phyloP scores from a whole-genome alignment of 371 early-diverging fungal species.

The Mucor lusitanicus region DNA sequence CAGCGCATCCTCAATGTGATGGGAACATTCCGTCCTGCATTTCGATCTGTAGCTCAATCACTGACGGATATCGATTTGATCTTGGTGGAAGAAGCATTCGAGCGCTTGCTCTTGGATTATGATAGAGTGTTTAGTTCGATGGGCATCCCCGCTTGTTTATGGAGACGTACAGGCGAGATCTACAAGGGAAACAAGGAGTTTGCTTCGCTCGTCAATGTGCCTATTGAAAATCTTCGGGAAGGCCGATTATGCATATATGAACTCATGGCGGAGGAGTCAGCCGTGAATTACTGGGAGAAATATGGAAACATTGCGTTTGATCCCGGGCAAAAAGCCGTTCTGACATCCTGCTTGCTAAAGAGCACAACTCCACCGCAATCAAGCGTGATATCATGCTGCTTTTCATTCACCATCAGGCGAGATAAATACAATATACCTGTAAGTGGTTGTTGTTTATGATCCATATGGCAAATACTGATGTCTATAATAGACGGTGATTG shows the following conservation, averaged over 20 bases:
- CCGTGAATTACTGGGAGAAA: slow-evolving; percentile 89
- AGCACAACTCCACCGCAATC: slow-evolving; percentile 53
- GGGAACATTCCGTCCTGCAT: slow-evolving; percentile 85
- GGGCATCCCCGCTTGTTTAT: slow-evolving; percentile 93
- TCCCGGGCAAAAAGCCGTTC: slow-evolving; percentile 91
- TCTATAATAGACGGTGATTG: slow-evolving; percentile 60
- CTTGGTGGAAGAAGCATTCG: slow-evolving; percentile 92
- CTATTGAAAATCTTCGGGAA: slow-evolving; percentile 78
- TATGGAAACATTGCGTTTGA: slow-evolving; percentile 96
- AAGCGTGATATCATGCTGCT: slow-evolving; percentile 77
- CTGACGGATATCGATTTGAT: slow-evolving; percentile 93
- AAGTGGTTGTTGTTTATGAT: slow-evolving; percentile 5
- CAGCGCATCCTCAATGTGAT: slow-evolving; percentile 85
- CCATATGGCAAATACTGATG: slow-evolving; percentile 8
- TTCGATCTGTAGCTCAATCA: slow-evolving; percentile 82
- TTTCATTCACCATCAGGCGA: slow-evolving; percentile 91
- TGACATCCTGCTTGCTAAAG: slow-evolving; percentile 82
- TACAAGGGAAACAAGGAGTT: slow-evolving; percentile 95
- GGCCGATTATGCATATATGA: slow-evolving; percentile 85
- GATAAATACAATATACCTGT: slow-evolving; percentile 86
- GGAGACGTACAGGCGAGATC: slow-evolving; percentile 96
- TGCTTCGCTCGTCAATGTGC: slow-evolving; percentile 83
- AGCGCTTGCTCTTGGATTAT: slow-evolving; percentile 72
- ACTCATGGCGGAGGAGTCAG: slow-evolving; percentile 87
- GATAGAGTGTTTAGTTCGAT: slow-evolving; percentile 85